Conservation (phyloP, 1,284 basidiomycete genomes). For the Moesziomyces sp. region DNA sequence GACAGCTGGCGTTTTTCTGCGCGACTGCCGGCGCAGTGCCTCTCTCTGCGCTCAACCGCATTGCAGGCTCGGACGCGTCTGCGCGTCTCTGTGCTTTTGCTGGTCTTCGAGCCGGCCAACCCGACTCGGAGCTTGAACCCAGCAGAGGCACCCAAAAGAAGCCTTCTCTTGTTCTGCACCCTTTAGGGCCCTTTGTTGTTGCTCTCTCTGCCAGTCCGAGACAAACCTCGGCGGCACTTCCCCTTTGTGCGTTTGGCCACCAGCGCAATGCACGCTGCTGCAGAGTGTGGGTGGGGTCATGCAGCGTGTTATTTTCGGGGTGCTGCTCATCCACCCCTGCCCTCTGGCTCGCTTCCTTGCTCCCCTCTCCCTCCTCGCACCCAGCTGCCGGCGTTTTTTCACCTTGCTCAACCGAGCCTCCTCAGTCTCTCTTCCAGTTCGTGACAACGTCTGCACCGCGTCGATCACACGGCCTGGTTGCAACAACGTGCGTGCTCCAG, state of each 20-base stretch:
- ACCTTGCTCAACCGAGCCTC: background rate
- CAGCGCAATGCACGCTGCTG: too few species aligned
- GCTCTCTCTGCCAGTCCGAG: too few species aligned
- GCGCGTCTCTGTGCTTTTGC: background rate
- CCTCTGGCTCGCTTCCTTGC: background rate
- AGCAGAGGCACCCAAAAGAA: too few species aligned
- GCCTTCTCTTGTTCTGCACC: background rate
- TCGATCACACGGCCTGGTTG: background rate
- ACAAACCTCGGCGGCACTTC: too few species aligned
- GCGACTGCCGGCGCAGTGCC: too few species aligned
- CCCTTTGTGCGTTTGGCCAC: too few species aligned
- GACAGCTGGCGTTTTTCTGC: too few species aligned
- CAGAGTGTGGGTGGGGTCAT: background rate
- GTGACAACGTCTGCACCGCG: background rate
- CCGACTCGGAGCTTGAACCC: background rate
- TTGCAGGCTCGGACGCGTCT: background rate
- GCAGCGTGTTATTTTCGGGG: constrained; percentile 8
- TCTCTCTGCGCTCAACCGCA: too few species aligned
- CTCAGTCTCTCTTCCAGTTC: background rate
- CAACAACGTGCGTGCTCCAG: too few species aligned
- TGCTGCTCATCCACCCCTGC: background rate
- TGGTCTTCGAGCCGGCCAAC: background rate
- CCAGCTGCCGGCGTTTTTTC: background rate
- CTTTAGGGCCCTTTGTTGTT: background rate
- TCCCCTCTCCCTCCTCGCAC: background rate